Evolutionary conservation across 192 early-diverging fungal genomes (phyloP).

Genomic region (Coemansia sp.): DNA sequence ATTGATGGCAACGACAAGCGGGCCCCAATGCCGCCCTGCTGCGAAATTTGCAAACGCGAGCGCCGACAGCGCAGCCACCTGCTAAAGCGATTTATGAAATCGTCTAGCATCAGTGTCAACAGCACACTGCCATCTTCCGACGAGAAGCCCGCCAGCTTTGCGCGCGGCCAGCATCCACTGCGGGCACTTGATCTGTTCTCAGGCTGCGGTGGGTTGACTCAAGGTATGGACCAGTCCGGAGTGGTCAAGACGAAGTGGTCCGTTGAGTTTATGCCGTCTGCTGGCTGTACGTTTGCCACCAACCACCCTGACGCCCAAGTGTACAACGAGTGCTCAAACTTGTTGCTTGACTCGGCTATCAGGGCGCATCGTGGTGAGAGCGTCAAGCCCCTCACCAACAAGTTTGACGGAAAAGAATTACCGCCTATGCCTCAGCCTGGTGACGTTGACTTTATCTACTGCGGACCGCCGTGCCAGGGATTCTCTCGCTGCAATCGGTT

Average conservation of each 20-base stretch:
- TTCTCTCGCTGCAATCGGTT: constrained; percentile 63
- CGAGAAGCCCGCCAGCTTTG: constrained; percentile 15
- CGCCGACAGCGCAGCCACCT: constrained; percentile 17
- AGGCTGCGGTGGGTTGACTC: constrained; percentile 68
- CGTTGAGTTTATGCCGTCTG: constrained; percentile 61
- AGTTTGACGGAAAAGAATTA: constrained; percentile 40
- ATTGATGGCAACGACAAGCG: constrained; percentile 17
- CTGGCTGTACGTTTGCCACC: constrained; percentile 59
- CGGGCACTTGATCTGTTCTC: constrained; percentile 66
- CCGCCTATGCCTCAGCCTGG: constrained; percentile 61
- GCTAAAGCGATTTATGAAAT: constrained; percentile 18
- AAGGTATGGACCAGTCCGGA: constrained; percentile 59
- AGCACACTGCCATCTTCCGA: background rate
- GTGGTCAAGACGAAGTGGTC: constrained; percentile 63
- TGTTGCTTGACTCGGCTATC: constrained; percentile 64
- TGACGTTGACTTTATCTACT: constrained; percentile 69
- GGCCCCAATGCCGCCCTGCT: constrained; percentile 19
- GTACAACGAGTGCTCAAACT: constrained; percentile 63
- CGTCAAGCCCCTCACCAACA: constrained; percentile 31
- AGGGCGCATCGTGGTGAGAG: constrained; percentile 43
- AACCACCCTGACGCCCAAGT: constrained; percentile 63
- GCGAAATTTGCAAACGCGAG: constrained; percentile 32
- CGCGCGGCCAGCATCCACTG: constrained; percentile 39
- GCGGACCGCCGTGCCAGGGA: constrained; percentile 74
- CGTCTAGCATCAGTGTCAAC: constrained; percentile 2